These are phyloP conservation scores for Colletotrichum eremochloae DNA, from an alignment of 2,329 filamentous ascomycete genomes.

Conservation along the genomic window DNA sequence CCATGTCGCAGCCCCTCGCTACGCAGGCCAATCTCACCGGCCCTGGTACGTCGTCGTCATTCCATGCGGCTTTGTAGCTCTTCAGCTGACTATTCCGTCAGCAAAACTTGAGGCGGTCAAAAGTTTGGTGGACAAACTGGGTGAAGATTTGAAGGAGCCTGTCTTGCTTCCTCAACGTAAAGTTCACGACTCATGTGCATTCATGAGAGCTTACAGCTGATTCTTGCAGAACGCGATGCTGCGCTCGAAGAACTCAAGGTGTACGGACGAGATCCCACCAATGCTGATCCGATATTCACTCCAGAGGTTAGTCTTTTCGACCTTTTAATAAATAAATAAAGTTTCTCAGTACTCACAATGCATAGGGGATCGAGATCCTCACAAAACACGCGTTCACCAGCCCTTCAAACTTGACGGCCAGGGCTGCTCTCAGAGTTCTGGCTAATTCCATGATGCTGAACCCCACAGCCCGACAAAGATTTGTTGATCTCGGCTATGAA, in stretches of 20 bases:
- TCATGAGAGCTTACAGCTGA: conserved; percentile 69
- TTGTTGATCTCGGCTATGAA: conserved; percentile 78
- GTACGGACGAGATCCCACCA: conserved; percentile 77
- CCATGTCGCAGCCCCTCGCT: conserved; percentile 33
- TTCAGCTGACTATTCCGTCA: conserved; percentile 51
- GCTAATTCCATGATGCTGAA: conserved; percentile 86
- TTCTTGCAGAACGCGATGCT: conserved; percentile 69
- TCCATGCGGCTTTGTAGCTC: too few species aligned
- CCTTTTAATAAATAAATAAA: background rate
- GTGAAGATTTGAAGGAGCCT: conserved; percentile 71
- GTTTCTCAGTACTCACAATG: conserved; percentile 31
- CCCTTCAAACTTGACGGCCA: conserved; percentile 72
- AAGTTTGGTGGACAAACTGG: conserved; percentile 72
- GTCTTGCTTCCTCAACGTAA: conserved; percentile 60
- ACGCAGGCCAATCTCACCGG: conserved; percentile 35
- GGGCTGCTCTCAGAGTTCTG: conserved; percentile 83
- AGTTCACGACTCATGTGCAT: conserved; percentile 64
- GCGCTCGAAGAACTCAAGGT: conserved; percentile 80
- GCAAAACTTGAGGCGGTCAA: conserved; percentile 78
- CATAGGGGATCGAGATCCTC: conserved; percentile 80
- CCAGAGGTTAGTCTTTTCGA: conserved; percentile 67
- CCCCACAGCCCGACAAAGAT: conserved; percentile 75
- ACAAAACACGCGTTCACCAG: conserved; percentile 80
- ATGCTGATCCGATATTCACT: conserved; percentile 89
- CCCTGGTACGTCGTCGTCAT: conserved; percentile 15